phyloP scores from a whole-genome alignment of 805 yeast species.

The Saccharomycodes ludwigii region DNA sequence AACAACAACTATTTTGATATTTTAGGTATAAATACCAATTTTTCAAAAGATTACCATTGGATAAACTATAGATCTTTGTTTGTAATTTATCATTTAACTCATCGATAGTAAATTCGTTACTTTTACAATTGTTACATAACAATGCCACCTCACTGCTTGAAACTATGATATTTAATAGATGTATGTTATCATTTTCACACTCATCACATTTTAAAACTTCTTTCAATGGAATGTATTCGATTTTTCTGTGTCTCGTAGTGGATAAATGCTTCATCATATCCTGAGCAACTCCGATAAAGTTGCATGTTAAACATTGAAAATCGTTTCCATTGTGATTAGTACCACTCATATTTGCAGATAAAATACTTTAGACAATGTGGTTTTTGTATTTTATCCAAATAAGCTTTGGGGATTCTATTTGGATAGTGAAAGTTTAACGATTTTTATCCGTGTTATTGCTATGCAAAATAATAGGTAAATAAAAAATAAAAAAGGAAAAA shows the following conservation, averaged over 20 bases:
- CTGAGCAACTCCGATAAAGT: too few relatives aligned
- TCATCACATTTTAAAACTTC: slow-evolving; percentile 43
- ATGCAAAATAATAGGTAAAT: slow-evolving; percentile 1
- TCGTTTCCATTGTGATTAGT: too few relatives aligned
- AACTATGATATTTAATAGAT: too few relatives aligned
- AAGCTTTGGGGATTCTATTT: too few relatives aligned
- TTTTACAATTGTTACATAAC: slow-evolving; percentile 34
- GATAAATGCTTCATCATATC: slow-evolving; percentile 41
- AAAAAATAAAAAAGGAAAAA: neutral
- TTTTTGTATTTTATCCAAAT: too few relatives aligned
- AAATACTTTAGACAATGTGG: too few relatives aligned
- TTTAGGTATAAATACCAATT: slow-evolving; percentile 34
- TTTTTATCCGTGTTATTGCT: neutral
- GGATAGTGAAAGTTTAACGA: too few relatives aligned
- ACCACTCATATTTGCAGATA: too few relatives aligned
- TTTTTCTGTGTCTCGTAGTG: slow-evolving; percentile 39
- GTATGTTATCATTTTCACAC: slow-evolving; percentile 42
- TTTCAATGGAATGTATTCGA: slow-evolving; percentile 22
- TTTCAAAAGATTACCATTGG: slow-evolving; percentile 43
- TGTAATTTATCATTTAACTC: too few relatives aligned
- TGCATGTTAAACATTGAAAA: too few relatives aligned
- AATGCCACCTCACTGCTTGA: slow-evolving; percentile 45
- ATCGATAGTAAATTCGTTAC: slow-evolving; percentile 21
- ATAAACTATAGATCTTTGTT: slow-evolving; percentile 35
- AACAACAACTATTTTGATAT: slow-evolving; percentile 40